Evolutionary conservation across 2,329 filamentous ascomycete genomes (phyloP).

Genomic region (Intubia oerlemansii): DNA sequence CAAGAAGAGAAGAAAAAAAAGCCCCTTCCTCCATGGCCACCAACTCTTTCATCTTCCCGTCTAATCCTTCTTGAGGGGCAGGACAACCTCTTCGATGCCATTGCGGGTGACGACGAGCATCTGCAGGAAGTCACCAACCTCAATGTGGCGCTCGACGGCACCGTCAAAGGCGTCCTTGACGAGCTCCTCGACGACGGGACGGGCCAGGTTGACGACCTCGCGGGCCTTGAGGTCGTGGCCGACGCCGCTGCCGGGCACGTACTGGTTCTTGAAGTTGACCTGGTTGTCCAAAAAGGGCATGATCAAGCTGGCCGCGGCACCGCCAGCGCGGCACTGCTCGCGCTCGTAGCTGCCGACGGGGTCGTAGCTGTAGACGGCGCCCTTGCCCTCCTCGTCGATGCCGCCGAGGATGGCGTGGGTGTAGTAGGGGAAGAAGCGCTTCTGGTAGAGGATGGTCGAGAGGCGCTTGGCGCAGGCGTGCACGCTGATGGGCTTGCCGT

Average conservation of each 20-base stretch:
- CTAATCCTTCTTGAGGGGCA: slow-evolving; percentile 80
- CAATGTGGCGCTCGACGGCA: slow-evolving; percentile 95
- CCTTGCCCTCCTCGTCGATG: slow-evolving; percentile 82
- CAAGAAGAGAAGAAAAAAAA: too few relatives aligned
- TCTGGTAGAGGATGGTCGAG: slow-evolving; percentile 87
- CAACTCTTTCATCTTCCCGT: too few relatives aligned
- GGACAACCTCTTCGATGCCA: slow-evolving; percentile 70
- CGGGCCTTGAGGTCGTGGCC: slow-evolving; percentile 63
- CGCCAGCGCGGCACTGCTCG: slow-evolving; percentile 85
- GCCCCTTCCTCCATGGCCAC: too few relatives aligned
- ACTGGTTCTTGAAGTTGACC: slow-evolving; percentile 99
- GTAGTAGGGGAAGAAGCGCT: slow-evolving; percentile 99
- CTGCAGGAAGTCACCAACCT: slow-evolving; percentile 91
- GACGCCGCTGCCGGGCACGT: slow-evolving; percentile 64
- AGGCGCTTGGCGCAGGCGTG: slow-evolving; percentile 87
- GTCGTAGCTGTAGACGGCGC: slow-evolving; percentile 92
- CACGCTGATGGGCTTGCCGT: slow-evolving; percentile 89
- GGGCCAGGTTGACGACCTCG: slow-evolving; percentile 46
- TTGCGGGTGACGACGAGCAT: slow-evolving; percentile 80
- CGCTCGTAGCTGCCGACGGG: slow-evolving; percentile 95
- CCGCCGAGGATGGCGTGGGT: slow-evolving; percentile 86
- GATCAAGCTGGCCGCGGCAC: slow-evolving; percentile 81
- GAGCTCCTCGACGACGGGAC: slow-evolving; percentile 57
- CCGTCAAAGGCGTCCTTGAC: slow-evolving; percentile 97
- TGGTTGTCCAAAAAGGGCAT: slow-evolving; percentile 99